Evolutionary conservation across 2,329 filamentous ascomycete species (phyloP).

Genomic region (Pleoardoris graminearum): DNA sequence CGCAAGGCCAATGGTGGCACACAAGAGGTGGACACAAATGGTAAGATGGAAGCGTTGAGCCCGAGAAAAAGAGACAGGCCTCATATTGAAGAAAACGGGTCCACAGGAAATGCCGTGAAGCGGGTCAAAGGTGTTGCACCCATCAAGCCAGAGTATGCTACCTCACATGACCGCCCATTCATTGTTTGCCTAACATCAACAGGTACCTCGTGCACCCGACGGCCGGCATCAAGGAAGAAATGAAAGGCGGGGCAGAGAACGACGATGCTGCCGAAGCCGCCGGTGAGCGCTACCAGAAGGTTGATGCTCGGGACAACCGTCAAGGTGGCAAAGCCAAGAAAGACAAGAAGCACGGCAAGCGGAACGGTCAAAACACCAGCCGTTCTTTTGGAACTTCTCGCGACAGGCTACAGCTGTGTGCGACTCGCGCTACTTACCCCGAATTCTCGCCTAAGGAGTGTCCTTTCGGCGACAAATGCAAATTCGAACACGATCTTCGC

Average conservation of each 20-base stretch:
- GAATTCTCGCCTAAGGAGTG: conserved; percentile 83
- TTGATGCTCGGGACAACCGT: conserved; percentile 33
- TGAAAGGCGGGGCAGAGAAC: conserved; percentile 43
- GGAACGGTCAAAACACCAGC: conserved; percentile 78
- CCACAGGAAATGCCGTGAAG: conserved; percentile 29
- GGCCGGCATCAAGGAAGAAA: conserved; percentile 29
- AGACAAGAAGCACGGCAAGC: conserved; percentile 58
- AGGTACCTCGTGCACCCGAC: conserved; percentile 41
- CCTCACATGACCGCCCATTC: not conserved
- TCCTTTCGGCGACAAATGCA: conserved; percentile 78
- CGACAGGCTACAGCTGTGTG: conserved; percentile 78
- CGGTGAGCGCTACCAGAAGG: conserved; percentile 51
- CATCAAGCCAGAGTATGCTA: conserved; percentile 70
- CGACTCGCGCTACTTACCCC: conserved; percentile 67
- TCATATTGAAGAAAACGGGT: conserved; percentile 40
- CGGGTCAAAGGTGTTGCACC: conserved; percentile 62
- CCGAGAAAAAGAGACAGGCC: conserved; percentile 38
- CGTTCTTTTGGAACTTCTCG: conserved; percentile 79
- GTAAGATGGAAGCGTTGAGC: conserved; percentile 36
- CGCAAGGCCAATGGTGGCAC: conserved; percentile 24
- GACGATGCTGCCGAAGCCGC: conserved; percentile 64
- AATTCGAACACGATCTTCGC: conserved; percentile 79
- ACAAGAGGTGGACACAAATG: not conserved
- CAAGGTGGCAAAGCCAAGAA: conserved; percentile 46
- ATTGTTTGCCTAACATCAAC: conserved; percentile 18